phyloP scores from a whole-genome alignment of 139 green algal species.

The Haematococcus lacustris region DNA sequence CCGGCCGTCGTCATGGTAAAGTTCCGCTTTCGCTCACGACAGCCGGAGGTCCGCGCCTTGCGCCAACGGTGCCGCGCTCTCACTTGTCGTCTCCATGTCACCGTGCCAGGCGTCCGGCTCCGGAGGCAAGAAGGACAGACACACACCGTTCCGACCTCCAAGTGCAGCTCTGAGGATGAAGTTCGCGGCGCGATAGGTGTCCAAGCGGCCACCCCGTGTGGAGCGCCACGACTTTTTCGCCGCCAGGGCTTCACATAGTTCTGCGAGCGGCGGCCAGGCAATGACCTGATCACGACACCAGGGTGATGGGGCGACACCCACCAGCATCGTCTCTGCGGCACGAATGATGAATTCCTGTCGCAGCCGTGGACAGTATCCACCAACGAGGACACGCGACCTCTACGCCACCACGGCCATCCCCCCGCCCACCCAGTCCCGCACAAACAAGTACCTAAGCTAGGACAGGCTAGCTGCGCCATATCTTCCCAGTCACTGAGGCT shows the following conservation, averaged over 20 bases:
- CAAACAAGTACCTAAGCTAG: no score
- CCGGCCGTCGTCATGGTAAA: no score
- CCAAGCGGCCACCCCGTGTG: slow-evolving; percentile 39
- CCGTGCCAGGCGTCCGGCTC: not conserved
- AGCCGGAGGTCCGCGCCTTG: no score
- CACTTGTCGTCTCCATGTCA: no score
- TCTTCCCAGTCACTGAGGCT: no score
- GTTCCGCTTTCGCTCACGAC: no score
- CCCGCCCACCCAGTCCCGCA: not conserved
- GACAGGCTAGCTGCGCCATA: no score
- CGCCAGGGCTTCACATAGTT: slow-evolving; percentile 41
- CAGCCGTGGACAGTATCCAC: not conserved
- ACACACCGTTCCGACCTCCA: slow-evolving; percentile 25
- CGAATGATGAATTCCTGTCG: no score
- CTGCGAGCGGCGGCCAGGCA: not conserved
- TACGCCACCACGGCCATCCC: not conserved
- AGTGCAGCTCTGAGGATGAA: slow-evolving; percentile 45
- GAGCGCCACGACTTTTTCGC: slow-evolving; percentile 35
- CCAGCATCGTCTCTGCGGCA: no score
- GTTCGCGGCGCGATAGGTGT: slow-evolving; percentile 57
- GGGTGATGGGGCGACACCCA: no score
- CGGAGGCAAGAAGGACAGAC: slow-evolving; percentile 46
- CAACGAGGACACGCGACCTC: not conserved
- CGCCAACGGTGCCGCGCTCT: no score
- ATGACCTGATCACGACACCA: not conserved